Evolutionary conservation across 805 yeast genomes (phyloP).

Genomic region (Ogataea nitratoaversa): DNA sequence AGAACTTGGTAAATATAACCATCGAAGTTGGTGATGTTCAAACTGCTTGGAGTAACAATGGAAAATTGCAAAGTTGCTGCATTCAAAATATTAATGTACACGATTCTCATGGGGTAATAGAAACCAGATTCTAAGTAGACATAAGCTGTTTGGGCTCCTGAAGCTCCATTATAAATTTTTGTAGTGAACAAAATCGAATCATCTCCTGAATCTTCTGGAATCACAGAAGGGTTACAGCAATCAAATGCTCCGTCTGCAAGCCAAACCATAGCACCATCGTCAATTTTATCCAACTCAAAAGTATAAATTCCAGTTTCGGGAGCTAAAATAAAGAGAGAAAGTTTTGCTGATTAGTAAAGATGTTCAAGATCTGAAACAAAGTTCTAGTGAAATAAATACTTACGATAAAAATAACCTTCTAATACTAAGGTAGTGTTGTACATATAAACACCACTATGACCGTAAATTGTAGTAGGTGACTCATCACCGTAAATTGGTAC

Average conservation of each 20-base stretch:
- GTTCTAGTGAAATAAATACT: neutral
- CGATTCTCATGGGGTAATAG: conserved; percentile 4
- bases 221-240: conserved; percentile 5
- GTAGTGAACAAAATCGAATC: conserved; percentile 1
- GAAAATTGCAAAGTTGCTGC: neutral
- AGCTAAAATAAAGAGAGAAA: conserved; percentile 1
- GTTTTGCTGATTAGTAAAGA: neutral
- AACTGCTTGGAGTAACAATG: neutral
- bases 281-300: conserved; percentile 1
- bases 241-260: conserved; percentile 9
- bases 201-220: neutral
- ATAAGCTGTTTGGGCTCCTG: neutral
- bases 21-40: neutral
- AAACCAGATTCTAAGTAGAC: neutral
- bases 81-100: neutral
- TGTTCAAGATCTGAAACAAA: too few species aligned
- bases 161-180: too few species aligned
- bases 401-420: neutral
- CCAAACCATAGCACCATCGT: conserved; percentile 8
- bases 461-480: neutral
- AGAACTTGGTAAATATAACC: neutral
- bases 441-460: neutral
- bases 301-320: conserved; percentile 3
- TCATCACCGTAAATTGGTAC: neutral
- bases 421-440: neutral